Conservation (phyloP, 140 eudicot genomes). For the Cichorium intybus region DNA sequence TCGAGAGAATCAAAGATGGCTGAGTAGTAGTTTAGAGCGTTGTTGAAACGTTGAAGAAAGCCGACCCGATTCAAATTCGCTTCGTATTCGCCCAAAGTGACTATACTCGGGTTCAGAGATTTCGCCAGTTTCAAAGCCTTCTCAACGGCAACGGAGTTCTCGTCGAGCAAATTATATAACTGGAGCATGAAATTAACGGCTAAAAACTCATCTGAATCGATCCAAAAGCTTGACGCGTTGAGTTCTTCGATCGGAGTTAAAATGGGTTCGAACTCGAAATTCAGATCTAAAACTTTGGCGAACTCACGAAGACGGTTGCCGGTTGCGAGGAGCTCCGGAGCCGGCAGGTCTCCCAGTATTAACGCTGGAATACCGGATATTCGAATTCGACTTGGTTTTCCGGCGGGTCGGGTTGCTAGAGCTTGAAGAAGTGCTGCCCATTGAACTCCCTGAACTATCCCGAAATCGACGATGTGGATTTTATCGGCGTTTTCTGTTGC, state of each 20-base stretch:
- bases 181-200: constrained; percentile 93
- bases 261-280: constrained; percentile 78
- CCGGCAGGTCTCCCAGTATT: constrained; percentile 58
- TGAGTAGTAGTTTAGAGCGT: constrained; percentile 59
- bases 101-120: constrained; percentile 64
- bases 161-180: constrained; percentile 63
- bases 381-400: constrained; percentile 68
- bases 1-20: constrained; percentile 76
- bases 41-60: constrained; percentile 51
- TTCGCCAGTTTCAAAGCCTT: constrained; percentile 62
- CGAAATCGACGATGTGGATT: constrained; percentile 88
- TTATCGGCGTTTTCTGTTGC: constrained; percentile 53
- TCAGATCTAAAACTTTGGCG: constrained; percentile 73
- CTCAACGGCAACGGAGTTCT: constrained; percentile 33
- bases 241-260: constrained; percentile 49
- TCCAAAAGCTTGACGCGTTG: constrained; percentile 55
- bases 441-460: constrained; percentile 89
- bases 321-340: constrained; percentile 55
- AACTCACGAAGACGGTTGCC: constrained; percentile 84
- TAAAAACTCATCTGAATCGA: constrained; percentile 62
- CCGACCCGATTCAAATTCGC: constrained; percentile 63
- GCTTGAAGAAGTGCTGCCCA: constrained; percentile 95
- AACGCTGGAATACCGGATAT: constrained; percentile 91
- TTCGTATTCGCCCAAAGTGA: constrained; percentile 88
- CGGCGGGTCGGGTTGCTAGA: constrained; percentile 82